Conservation (phyloP, 768 basidiomycete genomes). For the Cubamyces sp. region DNA sequence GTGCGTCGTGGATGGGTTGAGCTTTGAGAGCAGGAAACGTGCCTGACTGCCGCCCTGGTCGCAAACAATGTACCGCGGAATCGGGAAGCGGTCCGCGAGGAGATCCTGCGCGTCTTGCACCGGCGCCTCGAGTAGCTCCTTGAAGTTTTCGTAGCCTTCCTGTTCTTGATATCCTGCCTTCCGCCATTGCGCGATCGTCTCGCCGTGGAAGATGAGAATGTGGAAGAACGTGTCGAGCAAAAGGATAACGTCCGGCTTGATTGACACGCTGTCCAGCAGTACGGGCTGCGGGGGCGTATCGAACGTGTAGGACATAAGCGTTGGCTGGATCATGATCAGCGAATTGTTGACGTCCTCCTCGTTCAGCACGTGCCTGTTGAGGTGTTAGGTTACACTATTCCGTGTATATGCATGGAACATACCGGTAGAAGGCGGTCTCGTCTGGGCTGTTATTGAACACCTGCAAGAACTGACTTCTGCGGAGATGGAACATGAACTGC, state of each 20-base stretch:
- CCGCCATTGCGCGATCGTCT: conserved; percentile 95
- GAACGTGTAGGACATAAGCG: conserved; percentile 97
- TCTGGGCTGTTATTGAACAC: conserved; percentile 99
- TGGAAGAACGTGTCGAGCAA: conserved; percentile 99
- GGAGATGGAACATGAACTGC: conserved; percentile 99
- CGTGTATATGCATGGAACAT: conserved; percentile 28
- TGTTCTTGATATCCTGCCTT: conserved; percentile 99
- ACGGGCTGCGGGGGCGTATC: conserved; percentile 93
- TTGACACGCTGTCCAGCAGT: conserved; percentile 94
- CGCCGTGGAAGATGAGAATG: conserved; percentile 99
- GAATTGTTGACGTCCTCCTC: conserved; percentile 99
- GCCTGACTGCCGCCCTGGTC: conserved; percentile 98
- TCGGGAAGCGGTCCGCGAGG: conserved; percentile 92
- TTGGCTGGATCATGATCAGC: conserved; percentile 99
- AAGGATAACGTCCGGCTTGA: conserved; percentile 95
- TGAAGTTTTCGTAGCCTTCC: conserved; percentile 98
- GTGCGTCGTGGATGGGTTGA: conserved; percentile 98
- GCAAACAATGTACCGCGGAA: conserved; percentile 97
- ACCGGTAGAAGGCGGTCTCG: conserved; percentile 98
- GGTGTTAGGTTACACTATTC: neutral
- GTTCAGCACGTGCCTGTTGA: conserved; percentile 83
- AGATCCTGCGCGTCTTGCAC: conserved; percentile 94
- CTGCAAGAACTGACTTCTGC: conserved; percentile 97
- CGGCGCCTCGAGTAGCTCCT: conserved; percentile 87
- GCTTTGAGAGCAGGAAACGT: conserved; percentile 94